These are phyloP conservation scores for Antrodiella citrinella DNA, from an alignment of 768 basidiomycete genomes.

Conservation along the genomic window DNA sequence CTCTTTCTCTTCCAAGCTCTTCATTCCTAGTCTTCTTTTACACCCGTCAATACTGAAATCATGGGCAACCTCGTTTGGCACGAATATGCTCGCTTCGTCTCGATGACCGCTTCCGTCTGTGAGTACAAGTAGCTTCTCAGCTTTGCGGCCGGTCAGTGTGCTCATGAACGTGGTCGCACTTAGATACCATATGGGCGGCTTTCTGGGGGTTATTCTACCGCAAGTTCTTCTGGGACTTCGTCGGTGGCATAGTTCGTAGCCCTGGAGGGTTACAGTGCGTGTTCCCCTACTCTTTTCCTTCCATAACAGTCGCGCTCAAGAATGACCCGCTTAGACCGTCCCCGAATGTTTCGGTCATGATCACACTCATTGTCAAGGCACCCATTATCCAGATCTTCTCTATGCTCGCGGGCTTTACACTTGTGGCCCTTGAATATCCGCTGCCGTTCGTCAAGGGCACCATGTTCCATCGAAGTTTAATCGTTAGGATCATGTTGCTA, in stretches of 20 bases:
- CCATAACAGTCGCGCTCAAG: neutral
- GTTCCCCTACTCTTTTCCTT: neutral
- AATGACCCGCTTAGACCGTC: no score
- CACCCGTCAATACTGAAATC: neutral
- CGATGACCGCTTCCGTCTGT: constrained; percentile 69
- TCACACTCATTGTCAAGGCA: constrained; percentile 64
- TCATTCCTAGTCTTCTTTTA: constrained; percentile 26
- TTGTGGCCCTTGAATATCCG: constrained; percentile 69
- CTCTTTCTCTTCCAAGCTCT: constrained; percentile 14
- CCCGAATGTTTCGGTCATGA: constrained; percentile 51
- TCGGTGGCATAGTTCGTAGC: constrained; percentile 70
- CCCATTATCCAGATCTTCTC: constrained; percentile 69
- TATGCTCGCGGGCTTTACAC: constrained; percentile 49
- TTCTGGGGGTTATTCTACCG: constrained; percentile 79
- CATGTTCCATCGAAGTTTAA: constrained; percentile 57
- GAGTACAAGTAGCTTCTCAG: constrained; percentile 26
- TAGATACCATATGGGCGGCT: constrained; percentile 74
- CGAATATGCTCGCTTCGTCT: constrained; percentile 61
- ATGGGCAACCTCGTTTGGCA: constrained; percentile 86
- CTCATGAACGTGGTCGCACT: neutral
- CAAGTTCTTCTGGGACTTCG: constrained; percentile 96
- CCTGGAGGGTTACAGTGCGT: constrained; percentile 78
- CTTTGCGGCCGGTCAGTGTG: neutral
- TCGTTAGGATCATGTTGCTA: constrained; percentile 54
- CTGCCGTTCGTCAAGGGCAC: constrained; percentile 47